A percentile compares a stretch with the other conserved stretches of the same genome.
These are phyloP conservation scores for Hymenoscyphus scutula DNA, from an alignment of 2,329 filamentous ascomycete species.

Conservation along the genomic window DNA sequence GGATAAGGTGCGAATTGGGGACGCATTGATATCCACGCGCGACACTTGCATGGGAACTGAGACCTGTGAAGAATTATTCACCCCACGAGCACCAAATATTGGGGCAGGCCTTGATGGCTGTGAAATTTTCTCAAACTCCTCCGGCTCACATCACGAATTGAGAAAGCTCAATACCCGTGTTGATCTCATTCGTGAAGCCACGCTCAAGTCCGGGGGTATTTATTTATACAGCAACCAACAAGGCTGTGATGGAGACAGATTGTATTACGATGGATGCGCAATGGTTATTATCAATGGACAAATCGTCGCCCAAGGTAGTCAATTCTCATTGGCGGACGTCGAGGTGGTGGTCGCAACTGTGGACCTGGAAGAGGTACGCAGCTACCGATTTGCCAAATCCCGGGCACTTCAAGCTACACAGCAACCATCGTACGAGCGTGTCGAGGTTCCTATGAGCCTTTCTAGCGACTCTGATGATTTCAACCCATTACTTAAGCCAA, in stretches of 20 bases:
- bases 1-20: conserved; percentile 66
- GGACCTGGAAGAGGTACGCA: conserved; percentile 69
- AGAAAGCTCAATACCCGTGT: conserved; percentile 64
- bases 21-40: conserved; percentile 48
- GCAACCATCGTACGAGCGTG: conserved; percentile 40
- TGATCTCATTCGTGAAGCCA: conserved; percentile 64
- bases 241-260: conserved; percentile 57
- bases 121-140: conserved; percentile 70
- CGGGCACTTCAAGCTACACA: conserved; percentile 26
- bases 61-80: conserved; percentile 69
- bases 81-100: conserved; percentile 50
- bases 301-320: conserved; percentile 57
- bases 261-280: conserved; percentile 58
- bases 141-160: conserved; percentile 65
- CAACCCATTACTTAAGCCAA: conserved; percentile 42
- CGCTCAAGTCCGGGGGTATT: conserved; percentile 58
- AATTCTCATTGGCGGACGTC: conserved; percentile 49
- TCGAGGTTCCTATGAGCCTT: conserved; percentile 44
- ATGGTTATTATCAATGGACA: conserved; percentile 61
- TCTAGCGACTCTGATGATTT: conserved; percentile 41
- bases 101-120: conserved; percentile 65
- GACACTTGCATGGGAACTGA: conserved; percentile 64
- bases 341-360: conserved; percentile 66
- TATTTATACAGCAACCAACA: conserved; percentile 63
- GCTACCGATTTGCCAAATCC: conserved; percentile 45